Evolutionary conservation across 495 filamentous ascomycete species (phyloP), one percentile per base, ranked within the genome.

Genomic region (Penicillium desertorum): DNA sequence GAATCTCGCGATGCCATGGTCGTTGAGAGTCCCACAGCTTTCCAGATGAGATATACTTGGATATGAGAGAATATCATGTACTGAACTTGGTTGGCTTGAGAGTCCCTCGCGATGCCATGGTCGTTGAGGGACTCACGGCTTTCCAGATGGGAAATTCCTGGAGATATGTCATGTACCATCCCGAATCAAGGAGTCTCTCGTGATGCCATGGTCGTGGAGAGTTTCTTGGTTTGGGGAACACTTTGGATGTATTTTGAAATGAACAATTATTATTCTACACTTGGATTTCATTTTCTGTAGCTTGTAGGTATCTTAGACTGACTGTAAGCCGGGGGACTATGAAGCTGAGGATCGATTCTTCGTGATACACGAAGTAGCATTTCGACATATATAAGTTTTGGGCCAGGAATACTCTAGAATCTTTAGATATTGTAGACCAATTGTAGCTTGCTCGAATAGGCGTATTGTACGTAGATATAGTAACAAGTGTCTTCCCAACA

Each of bases 181-280:
- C 14, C 23, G 7, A 12, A 37, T 49, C 5, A 39, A 8, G 11
- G 27, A 16, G 36, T 12, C 19, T 29, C 34, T n/a, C 12, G 45
- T 45, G 54, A 50, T 16, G 54, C 45, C 54, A 57, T 57, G 45
- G n/a, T 43, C 45, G 54, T 43, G 23, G 27, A 20, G 45, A 22
- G 25, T 8, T 7, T 23, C 12, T n/a, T 43, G n/a, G n/a, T 22
- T 11, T 42, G n/a, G 22, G 17, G 3, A 36, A 39, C 5, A 17
- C 7, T 5, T 29, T 19, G n/a, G 11, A 42, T 36, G 11, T 44
- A 30, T 22, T 30, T 16, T 22, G 5, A n/a, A 48, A 30, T 22
- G 8, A 30, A 42, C 16, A 7, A 3, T 4, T 8, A 14, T 8
- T n/a, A 17, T 42, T 25, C 10, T 39, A 16, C 20, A 27, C 23